Base-by-base conservation (phyloP, 1,284 basidiomycete genomes). In the Anthracocystis walkeri region DNA sequence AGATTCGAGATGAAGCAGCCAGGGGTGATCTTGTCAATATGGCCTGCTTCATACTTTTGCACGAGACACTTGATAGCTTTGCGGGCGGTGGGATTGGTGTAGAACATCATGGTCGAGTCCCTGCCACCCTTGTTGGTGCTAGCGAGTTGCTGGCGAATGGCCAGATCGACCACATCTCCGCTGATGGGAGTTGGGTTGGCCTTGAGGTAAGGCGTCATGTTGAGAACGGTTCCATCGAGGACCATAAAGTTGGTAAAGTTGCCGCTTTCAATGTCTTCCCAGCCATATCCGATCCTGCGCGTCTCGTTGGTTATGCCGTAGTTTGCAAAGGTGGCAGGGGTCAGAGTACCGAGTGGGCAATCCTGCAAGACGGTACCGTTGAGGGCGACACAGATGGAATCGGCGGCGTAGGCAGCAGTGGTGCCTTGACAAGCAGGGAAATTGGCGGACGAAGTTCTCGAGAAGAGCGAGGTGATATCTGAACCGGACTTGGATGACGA, bases 21-120 rank as follows among this genome's bases (percentile, higher is more conserved):
- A 1, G 97, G 93, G 0, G 95, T 92, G 83, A 97, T 89, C 87
- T 97, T 97, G 88, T 97, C 95, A 75, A 99, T 97, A 84, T 92
- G 92, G 16, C 97, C 97, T 0, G 95, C 95, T 58, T 69, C 56
- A 62, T 82, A 84, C 66, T 78, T 79, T 64, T 82, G 62, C 25
- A 68, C 58, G 2, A 84, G 60, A 53, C 83, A 84, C n/a, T 70
- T 68, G 29, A 85, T 73, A 16, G 82, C 81, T 4, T 66, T 57
- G 33, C 68, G 65, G 8, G 77, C 61, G 20, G 63, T 60, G 8
- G 60, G 50, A 27, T 74, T 66, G 46, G 67, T 73, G 60, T 79
- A 78, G 58, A 85, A 84, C 33, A 68, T 57, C 59, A 79, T 68
- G 48, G 96, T 98, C 0, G 91, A 94, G 83, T 99, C 97, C 79